A percentile compares a stretch with the other conserved stretches of the same genome.
Conservation (phyloP, 148 eudicot species). For the Chenopodium suecicum region DNA sequence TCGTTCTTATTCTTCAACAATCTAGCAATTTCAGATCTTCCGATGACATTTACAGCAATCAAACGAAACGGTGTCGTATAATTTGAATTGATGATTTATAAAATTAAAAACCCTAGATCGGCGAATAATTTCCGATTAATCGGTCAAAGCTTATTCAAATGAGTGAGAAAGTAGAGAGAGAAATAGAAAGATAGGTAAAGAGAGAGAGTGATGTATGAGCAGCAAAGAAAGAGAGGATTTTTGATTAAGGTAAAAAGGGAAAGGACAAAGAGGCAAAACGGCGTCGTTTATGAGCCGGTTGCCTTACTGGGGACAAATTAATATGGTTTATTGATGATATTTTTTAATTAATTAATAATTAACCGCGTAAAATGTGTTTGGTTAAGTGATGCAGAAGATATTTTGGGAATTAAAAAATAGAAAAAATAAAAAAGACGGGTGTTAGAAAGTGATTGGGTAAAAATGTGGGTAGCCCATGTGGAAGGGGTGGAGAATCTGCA, state of each 20-base stretch:
- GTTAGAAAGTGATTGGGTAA: not conserved
- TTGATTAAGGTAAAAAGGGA: not conserved
- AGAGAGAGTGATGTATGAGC: not conserved
- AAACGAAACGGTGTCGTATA: not conserved
- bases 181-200: not conserved
- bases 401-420: not conserved
- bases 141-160: not conserved
- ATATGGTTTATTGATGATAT: not conserved
- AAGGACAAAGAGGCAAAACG: constrained; percentile 1
- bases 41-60: constrained; percentile 12
- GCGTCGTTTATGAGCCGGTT: constrained; percentile 25
- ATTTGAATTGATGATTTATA: not conserved
- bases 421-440: not conserved
- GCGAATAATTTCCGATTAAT: not conserved
- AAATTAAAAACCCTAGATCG: constrained; percentile 12
- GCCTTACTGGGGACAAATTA: constrained; percentile 27
- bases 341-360: not conserved
- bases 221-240: not conserved
- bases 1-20: not conserved
- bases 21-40: not conserved
- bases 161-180: not conserved
- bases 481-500: not conserved
- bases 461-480: constrained; percentile 1
- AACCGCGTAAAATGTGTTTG: not conserved
- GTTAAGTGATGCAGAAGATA: not conserved